Evolutionary conservation across 495 filamentous ascomycete genomes (phyloP).

Genomic region (Penicillium lagena): DNA sequence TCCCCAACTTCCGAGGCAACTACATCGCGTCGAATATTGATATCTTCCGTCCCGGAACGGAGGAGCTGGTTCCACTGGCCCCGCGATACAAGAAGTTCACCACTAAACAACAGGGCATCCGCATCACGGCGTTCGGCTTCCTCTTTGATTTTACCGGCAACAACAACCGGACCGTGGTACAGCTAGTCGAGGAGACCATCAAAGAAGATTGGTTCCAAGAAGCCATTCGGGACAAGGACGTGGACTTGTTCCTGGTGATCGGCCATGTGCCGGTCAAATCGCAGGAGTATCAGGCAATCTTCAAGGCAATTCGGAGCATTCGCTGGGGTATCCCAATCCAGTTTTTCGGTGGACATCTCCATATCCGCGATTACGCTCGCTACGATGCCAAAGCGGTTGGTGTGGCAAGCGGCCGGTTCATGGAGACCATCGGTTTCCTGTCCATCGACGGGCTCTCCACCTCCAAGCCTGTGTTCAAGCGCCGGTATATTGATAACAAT

Average conservation of each 20-base stretch:
- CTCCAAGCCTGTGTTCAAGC: conserved; percentile 52
- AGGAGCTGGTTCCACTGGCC: conserved; percentile 67
- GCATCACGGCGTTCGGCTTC: conserved; percentile 85
- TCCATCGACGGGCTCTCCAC: conserved; percentile 67
- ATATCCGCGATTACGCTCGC: conserved; percentile 77
- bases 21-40: conserved; percentile 92
- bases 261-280: conserved; percentile 84
- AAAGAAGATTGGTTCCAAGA: conserved; percentile 85
- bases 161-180: conserved; percentile 80
- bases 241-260: conserved; percentile 82
- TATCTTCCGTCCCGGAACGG: conserved; percentile 66
- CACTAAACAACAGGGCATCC: conserved; percentile 78
- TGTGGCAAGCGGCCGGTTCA: conserved; percentile 87
- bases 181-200: conserved; percentile 69
- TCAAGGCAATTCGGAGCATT: conserved; percentile 67
- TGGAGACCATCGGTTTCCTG: conserved; percentile 97
- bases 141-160: conserved; percentile 89
- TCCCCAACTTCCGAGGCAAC: conserved; percentile 67
- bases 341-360: conserved; percentile 89
- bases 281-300: conserved; percentile 69
- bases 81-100: conserved; percentile 80
- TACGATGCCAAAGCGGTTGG: conserved; percentile 79
- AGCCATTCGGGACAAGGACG: conserved; percentile 68
- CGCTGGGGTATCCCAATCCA: conserved; percentile 80
- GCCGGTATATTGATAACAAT: conserved; percentile 94